A percentile compares a stretch with the other conserved stretches of the same genome.
Conservation (phyloP, 148 eudicot genomes). For the Vaccinium vitisidaea region DNA sequence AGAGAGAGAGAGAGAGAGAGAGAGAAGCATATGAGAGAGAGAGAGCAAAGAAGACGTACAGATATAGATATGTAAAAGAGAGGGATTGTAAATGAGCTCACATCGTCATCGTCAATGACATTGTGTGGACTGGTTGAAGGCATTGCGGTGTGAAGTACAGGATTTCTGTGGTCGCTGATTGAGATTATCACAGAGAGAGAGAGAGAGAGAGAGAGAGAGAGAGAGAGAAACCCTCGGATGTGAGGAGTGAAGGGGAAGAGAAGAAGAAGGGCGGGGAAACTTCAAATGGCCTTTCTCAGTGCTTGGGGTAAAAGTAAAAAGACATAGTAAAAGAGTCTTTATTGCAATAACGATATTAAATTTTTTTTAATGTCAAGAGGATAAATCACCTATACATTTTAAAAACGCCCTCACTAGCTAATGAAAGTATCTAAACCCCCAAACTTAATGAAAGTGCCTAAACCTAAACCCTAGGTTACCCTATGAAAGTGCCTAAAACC, state of each 20-base stretch:
- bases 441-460: too few relatives aligned
- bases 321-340: too few relatives aligned
- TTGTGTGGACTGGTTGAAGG: neutral
- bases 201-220: neutral
- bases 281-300: neutral
- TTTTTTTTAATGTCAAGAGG: too few relatives aligned
- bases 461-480: too few relatives aligned
- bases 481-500: too few relatives aligned
- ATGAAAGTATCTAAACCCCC: too few relatives aligned
- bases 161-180: neutral
- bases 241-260: neutral
- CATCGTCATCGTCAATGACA: constrained; percentile 46
- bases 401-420: too few relatives aligned
- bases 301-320: too few relatives aligned
- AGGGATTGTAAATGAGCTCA: neutral
- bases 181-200: neutral
- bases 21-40: neutral
- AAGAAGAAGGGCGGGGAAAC: constrained; percentile 11
- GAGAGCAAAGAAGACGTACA: neutral
- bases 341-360: too few relatives aligned
- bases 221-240: neutral
- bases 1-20: constrained; percentile 3
- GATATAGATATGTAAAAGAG: neutral
- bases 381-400: too few relatives aligned
- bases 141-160: neutral